These are phyloP conservation scores for Acacia confusa DNA, from an alignment of 306 rosid species.

Conservation along the genomic window DNA sequence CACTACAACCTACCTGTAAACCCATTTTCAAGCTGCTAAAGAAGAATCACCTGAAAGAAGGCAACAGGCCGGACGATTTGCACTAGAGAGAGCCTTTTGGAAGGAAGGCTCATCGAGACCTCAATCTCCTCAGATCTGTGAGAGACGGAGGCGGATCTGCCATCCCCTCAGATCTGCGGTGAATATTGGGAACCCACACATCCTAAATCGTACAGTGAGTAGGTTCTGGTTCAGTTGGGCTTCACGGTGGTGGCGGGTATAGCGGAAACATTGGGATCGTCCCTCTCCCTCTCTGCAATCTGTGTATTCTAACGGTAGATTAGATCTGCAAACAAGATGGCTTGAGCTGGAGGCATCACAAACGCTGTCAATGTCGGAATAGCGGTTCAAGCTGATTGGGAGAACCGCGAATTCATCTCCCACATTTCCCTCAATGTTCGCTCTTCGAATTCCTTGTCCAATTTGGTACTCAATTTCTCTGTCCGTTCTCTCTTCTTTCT, in stretches of 20 bases:
- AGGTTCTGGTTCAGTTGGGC: not conserved
- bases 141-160: no score
- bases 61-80: no score
- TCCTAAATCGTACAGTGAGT: not conserved
- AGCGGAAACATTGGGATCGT: not conserved
- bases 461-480: conserved; percentile 55
- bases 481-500: not conserved
- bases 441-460: conserved; percentile 97
- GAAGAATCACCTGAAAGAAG: no score
- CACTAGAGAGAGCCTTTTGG: no score
- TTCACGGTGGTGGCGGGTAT: not conserved
- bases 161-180: no score
- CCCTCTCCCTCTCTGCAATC: not conserved
- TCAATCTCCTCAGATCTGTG: no score
- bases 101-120: no score
- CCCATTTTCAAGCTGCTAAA: no score
- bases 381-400: conserved; percentile 99
- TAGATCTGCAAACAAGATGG: conserved; percentile 50
- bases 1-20: no score
- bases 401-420: conserved; percentile 95
- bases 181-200: no score
- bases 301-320: conserved; percentile 1
- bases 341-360: conserved; percentile 92
- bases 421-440: conserved; percentile 94
- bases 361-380: conserved; percentile 94